Evolutionary conservation across 139 green algal species (phyloP), one percentile per base, ranked within the genome.

Genomic region (Ettlia oleoabundans): DNA sequence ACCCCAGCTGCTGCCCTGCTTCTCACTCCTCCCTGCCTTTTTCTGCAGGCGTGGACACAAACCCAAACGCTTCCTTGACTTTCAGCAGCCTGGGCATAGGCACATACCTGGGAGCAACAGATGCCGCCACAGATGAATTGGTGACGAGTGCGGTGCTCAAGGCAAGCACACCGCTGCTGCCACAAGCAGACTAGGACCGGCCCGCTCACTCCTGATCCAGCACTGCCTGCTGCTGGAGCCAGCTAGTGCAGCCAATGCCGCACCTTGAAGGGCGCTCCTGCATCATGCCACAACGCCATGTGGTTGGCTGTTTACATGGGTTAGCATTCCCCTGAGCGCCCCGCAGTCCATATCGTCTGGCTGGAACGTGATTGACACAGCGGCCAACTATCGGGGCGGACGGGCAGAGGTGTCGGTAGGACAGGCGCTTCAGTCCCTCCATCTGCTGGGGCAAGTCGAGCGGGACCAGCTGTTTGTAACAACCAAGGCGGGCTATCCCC

Each of bases 321-420:
- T 58, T 10, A 10, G 15, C 47, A 58, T 58, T n/a, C 47, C 47
- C 47, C 47, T 58, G 47, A 10, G 47, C 15, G 47, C 47, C 15
- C 47, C 15, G 40, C 75, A 87, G 78, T 83, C 82, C 15, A 71
- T 93, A 8, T 43, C 81, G 19, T 89, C 91, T 42, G 92, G 85
- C 86, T 79, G 55, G 33, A 96, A 96, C 68, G 89, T 96, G 7
- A 94, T 96, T 24, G 93, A 96, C 84, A 96, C 89, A 80, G 92
- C 92, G 33, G 83, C 84, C 78, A 95, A 92, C 82, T 96, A 96
- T 81, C 89, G 92, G 9, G 62, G 67, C 30, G 91, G 92, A 1
- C 80, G 76, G 1, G 82, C 80, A 1, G 92, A 95, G 83, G 35
- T 2, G 0, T 70, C 68, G 24, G 71, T 93, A n/a, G 92, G 92